These are phyloP conservation scores for Leccinum longicurvipes DNA, from an alignment of 768 basidiomycete genomes.

Conservation along the genomic window DNA sequence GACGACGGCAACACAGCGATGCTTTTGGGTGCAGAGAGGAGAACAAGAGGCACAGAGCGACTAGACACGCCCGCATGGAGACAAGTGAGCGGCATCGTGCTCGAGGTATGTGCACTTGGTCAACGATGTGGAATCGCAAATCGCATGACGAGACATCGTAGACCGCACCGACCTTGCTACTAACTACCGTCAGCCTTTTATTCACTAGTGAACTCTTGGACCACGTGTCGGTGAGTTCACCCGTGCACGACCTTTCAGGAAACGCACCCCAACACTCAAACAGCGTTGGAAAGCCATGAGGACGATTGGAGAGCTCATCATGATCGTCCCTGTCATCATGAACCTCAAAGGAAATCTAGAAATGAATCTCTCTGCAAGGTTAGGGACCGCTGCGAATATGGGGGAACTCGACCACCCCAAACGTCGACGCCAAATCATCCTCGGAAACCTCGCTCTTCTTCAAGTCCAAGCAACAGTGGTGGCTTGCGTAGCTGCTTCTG, in stretches of 20 bases:
- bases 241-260: constrained; percentile 4
- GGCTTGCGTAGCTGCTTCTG: constrained; percentile 78
- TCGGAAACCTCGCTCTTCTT: constrained; percentile 80
- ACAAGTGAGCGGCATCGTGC: constrained; percentile 58
- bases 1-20: constrained; percentile 41
- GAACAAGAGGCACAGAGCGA: constrained; percentile 27
- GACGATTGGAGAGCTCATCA: constrained; percentile 90
- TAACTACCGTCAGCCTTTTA: constrained; percentile 79
- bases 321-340: constrained; percentile 90
- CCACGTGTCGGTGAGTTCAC: constrained; percentile 69
- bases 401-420: constrained; percentile 80
- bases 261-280: constrained; percentile 1
- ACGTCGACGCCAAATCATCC: constrained; percentile 60
- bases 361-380: constrained; percentile 95
- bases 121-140: neutral
- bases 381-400: constrained; percentile 93
- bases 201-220: constrained; percentile 91
- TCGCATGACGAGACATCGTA: constrained; percentile 30
- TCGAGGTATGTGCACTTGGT: constrained; percentile 53
- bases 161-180: constrained; percentile 84
- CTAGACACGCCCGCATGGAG: constrained; percentile 41
- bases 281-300: constrained; percentile 89
- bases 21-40: constrained; percentile 38
- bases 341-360: constrained; percentile 99
- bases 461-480: constrained; percentile 94